Percentiles rank a stretch among this genome's conserved stretches.
Conservation (phyloP, 352 stramenopile genomes). For the Hyaloperonospora arabidopsidis region DNA sequence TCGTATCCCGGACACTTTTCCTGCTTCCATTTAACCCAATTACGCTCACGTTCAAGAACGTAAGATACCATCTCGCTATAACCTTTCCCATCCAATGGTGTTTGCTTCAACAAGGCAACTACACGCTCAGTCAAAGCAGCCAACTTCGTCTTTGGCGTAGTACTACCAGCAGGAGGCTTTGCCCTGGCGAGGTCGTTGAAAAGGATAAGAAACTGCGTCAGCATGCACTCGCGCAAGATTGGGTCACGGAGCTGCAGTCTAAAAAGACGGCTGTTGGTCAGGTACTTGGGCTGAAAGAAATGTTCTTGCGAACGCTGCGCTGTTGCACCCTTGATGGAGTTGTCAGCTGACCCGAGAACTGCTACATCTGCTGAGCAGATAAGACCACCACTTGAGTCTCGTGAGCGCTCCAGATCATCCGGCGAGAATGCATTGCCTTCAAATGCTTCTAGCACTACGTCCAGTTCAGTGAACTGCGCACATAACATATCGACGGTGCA, state of each 20-base stretch:
- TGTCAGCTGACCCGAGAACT: conserved; percentile 14
- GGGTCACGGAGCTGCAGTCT: conserved; percentile 86
- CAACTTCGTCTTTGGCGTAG: conserved; percentile 55
- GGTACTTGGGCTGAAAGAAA: conserved; percentile 90
- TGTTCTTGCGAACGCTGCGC: conserved; percentile 41
- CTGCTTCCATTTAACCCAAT: conserved; percentile 88
- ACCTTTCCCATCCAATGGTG: conserved; percentile 73
- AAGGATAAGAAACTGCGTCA: conserved; percentile 82
- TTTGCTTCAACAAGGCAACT: conserved; percentile 72
- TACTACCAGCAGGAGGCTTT: conserved; percentile 42
- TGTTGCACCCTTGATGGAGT: conserved; percentile 7
- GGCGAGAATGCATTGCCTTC: conserved; percentile 82
- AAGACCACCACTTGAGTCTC: conserved; percentile 31
- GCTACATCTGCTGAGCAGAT: conserved; percentile 15
- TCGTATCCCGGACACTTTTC: conserved; percentile 84
- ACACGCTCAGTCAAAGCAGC: conserved; percentile 63
- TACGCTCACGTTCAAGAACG: conserved; percentile 82
- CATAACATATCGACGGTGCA: conserved; percentile 5
- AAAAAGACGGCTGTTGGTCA: conserved; percentile 88
- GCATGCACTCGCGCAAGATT: conserved; percentile 83
- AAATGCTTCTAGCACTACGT: conserved; percentile 72
- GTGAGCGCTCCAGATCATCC: conserved; percentile 65
- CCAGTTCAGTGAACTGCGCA: conserved; percentile 61
- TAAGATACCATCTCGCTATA: conserved; percentile 85
- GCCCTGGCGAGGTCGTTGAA: conserved; percentile 61